Base-by-base conservation (phyloP, 1,284 basidiomycete species). In the Caloboletus inedulis region DNA sequence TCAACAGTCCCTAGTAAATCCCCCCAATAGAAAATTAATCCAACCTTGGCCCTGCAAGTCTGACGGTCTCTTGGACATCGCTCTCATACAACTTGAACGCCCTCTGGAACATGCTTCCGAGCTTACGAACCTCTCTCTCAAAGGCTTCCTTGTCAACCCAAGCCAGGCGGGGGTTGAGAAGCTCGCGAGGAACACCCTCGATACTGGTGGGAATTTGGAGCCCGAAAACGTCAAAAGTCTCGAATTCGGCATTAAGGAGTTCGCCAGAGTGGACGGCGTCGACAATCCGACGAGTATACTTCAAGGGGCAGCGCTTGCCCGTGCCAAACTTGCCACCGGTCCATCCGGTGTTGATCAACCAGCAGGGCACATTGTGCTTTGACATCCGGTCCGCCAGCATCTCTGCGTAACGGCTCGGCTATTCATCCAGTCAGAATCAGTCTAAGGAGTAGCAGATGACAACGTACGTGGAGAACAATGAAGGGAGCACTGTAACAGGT, bases 271-370 rank as follows among this genome's bases (percentile, higher is more conserved):
- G 97, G 69, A 99, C 94, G 42, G 94, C 89, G 72, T 98, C 94
- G 72, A 99, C 89, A 73, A 98, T 98, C 58, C 88, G 87, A 54
- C 96, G 92, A 40, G 96, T 98, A 78, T 89, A 93, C 72, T 91
- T 92, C 76, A 98, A 86, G 29, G 94, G 89, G 82, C 94, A 98
- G 59, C 94, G 91, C 74, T 90, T 91, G 61, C 92, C 92, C 21
- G 75, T 75, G 53, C 96, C 96, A 71, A 87, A 99, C 74, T 94
- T 94, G 72, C 96, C 96, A 56, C 91, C 89, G 52, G 91, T 90
- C 96, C 96, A 99, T 66, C 96, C 96, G 19, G 96, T 98, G 87
- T 99, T 98, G 84, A 99, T 92, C 68, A 99, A 82, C 93, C 93
- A 99, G 79, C 95, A 98, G 74, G 96, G 77, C 68, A 94, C 94